Percentiles rank a stretch among this genome's conserved stretches.
Conservation (phyloP, 768 basidiomycete species). For the Boletus pseudo-olivaceus region DNA sequence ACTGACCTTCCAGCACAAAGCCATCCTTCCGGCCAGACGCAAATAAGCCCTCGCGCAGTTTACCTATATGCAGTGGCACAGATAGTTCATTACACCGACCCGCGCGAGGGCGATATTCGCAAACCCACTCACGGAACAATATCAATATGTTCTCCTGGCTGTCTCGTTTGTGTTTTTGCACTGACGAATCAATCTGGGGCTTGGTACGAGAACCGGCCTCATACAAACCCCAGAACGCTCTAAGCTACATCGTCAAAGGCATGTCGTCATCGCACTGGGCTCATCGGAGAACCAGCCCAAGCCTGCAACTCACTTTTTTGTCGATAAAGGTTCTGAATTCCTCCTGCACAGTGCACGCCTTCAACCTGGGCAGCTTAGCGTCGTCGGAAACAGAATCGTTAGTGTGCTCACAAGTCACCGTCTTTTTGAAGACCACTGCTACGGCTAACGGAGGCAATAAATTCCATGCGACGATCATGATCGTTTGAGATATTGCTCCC, state of each 20-base stretch:
- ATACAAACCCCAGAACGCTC: slow-evolving; percentile 43
- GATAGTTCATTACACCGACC: background rate
- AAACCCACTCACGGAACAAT: slow-evolving; percentile 55
- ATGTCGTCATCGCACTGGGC: background rate
- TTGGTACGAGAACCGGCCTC: slow-evolving; percentile 16
- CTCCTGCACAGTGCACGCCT: slow-evolving; percentile 55
- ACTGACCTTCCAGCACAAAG: slow-evolving; percentile 67
- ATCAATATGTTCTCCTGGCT: slow-evolving; percentile 68
- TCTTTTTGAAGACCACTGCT: slow-evolving; percentile 73
- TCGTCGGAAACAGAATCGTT: slow-evolving; percentile 23
- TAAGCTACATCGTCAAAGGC: slow-evolving; percentile 38
- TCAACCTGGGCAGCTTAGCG: slow-evolving; percentile 49
- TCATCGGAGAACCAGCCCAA: background rate
- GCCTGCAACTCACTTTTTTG: slow-evolving; percentile 49
- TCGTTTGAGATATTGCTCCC: slow-evolving; percentile 1
- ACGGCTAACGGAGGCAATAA: slow-evolving; percentile 69
- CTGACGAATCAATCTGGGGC: slow-evolving; percentile 9
- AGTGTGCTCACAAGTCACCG: slow-evolving; percentile 65
- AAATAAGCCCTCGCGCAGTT: slow-evolving; percentile 69
- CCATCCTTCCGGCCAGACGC: slow-evolving; percentile 55
- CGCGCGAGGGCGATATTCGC: background rate
- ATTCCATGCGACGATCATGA: slow-evolving; percentile 46
- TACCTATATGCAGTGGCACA: slow-evolving; percentile 53
- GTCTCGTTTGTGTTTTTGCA: slow-evolving; percentile 41
- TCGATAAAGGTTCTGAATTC: slow-evolving; percentile 65